Evolutionary conservation across 2,329 filamentous ascomycete genomes (phyloP), one percentile per base, ranked within the genome.

Genomic region (Ophiosphaerella korrae): DNA sequence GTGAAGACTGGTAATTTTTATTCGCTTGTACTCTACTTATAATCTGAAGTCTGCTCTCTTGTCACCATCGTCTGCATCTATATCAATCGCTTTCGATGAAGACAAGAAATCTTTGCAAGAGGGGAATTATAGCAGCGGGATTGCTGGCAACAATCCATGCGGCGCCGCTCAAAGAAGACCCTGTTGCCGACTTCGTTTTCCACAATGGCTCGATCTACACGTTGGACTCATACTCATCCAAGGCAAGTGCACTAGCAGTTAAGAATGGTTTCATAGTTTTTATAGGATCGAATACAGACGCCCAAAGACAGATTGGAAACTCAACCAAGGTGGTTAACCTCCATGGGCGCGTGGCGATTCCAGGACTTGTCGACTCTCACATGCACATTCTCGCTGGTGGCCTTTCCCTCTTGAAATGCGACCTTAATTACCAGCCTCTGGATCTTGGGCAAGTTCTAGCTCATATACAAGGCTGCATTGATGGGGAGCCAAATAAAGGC

Each of bases 181-280:
- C 34, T 16, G 26, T 26, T 43, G 39, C 39, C 5, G 46, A 48
- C 14, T 31, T 26, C 5, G 32, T 38, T 2, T 48, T 42, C 23
- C 32, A 42, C 31, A 48, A 48, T 31, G 45, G 39, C 16, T 48
- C 45, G n/a, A 48, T 48, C 39, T 48, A 48, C 32, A 48, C 39
- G 11, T 21, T 48, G 3, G 45, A 48, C 14, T n/a, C 24, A 11
- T 21, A 31, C 9, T 48, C 46, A 1, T 48, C 46, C 7, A 48
- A 48, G 14, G 29, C 36, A 21, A 31, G 39, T 24, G 39, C 39
- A 14, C 24, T 48, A 6, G 45, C 45, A 29, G 31, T 42, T 0
- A 42, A 42, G 16, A 26, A 48, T 29, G 45, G 45, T 13, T 16
- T 48, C n/a, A 48, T 48, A 9, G 26, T 16, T n/a, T 42, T 36